Conservation (phyloP, 2,329 filamentous ascomycete genomes). For the Pseudogymnoascus sp. region DNA sequence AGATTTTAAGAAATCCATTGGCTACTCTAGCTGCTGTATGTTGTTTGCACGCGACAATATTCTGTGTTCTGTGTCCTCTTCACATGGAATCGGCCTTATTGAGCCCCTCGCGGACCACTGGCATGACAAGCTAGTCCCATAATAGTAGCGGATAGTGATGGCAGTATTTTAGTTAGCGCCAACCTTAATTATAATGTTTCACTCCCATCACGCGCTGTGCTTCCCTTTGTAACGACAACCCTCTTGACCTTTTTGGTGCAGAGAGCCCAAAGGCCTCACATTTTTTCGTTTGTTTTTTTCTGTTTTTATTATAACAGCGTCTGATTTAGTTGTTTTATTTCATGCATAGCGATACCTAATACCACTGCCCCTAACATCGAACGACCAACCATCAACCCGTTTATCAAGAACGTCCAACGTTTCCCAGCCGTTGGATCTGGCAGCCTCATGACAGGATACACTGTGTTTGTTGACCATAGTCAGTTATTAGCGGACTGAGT, state of each 20-base stretch:
- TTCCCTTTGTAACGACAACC: neutral
- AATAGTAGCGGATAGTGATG: neutral
- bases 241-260: neutral
- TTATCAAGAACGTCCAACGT: neutral
- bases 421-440: neutral
- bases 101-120: neutral
- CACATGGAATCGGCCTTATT: neutral
- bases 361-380: neutral
- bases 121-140: neutral
- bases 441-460: neutral
- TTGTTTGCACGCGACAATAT: constrained; percentile 2
- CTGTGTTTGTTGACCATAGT: neutral
- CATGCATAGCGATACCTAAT: neutral
- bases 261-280: neutral
- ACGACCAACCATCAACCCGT: neutral
- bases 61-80: neutral
- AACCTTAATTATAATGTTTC: constrained; percentile 8
- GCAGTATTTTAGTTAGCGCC: constrained; percentile 4
- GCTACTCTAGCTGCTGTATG: neutral
- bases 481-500: neutral
- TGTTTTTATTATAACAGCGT: neutral
- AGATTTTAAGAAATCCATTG: constrained; percentile 96
- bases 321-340: neutral
- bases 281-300: neutral
- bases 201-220: neutral